These are phyloP conservation scores for Nemania serpens DNA, from an alignment of 2,329 filamentous ascomycete species.

Conservation along the genomic window DNA sequence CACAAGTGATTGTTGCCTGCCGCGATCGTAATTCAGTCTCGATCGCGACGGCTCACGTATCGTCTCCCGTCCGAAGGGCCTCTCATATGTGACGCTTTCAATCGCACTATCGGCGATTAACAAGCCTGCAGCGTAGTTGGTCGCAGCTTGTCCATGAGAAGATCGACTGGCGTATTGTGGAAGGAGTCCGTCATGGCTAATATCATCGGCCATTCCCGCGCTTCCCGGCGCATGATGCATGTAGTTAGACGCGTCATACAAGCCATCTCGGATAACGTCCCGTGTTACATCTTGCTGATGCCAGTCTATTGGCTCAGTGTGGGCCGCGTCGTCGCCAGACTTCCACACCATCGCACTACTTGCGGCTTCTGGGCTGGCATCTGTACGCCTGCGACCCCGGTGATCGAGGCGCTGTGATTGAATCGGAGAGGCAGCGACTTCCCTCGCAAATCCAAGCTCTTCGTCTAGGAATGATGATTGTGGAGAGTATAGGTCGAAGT, in stretches of 20 bases:
- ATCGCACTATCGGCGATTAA: background rate
- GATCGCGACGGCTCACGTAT: background rate
- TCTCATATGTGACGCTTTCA: slow-evolving; percentile 14
- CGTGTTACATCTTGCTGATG: background rate
- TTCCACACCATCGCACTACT: background rate
- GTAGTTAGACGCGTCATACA: background rate
- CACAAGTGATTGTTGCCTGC: background rate
- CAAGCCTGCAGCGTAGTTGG: background rate
- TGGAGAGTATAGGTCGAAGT: slow-evolving; percentile 62
- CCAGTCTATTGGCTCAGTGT: background rate
- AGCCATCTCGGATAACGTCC: background rate
- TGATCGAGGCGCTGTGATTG: slow-evolving; percentile 8
- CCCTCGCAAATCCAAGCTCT: slow-evolving; percentile 44
- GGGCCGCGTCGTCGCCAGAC: background rate
- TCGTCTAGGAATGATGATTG: slow-evolving; percentile 54
- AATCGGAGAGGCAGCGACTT: slow-evolving; percentile 33
- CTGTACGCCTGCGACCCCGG: background rate
- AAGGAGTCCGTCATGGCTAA: background rate
- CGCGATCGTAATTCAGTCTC: background rate
- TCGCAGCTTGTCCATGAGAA: background rate
- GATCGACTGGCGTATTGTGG: background rate
- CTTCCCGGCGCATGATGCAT: slow-evolving; percentile 1
- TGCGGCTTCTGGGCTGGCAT: background rate
- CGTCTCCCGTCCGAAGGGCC: slow-evolving; percentile 16
- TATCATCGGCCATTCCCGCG: background rate